Base-by-base conservation (phyloP, 2,329 filamentous ascomycete species). In the Stemphylium lycopersici region DNA sequence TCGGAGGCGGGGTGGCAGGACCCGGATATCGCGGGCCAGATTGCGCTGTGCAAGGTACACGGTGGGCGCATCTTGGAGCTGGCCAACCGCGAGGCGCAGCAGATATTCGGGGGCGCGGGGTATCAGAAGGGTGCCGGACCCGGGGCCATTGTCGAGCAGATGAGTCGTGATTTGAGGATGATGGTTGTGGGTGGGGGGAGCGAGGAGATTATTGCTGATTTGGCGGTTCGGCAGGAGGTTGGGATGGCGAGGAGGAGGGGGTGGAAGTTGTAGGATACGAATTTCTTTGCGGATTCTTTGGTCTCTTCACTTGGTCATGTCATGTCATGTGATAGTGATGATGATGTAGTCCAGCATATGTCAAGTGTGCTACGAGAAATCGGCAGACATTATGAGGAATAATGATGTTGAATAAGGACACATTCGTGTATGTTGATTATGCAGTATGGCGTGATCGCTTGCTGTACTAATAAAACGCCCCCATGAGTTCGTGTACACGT, bases 161-260 rank as follows among this genome's bases (percentile, higher is more conserved):
- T 84, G 36, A 81, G 79, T 59, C 74, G 82, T 0, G 82, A 84
- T 67, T 65, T 84, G 33, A 72, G 82, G 6, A 78, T 81, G 67
- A 81, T 81, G 77, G 80, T 84, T 0, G 81, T 82, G 3, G 82
- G 81, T 11, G 73, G 73, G 10, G 82, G 82, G 0, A 83, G 81
- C 53, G 82, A 84, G 55, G 82, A 84, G 66, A 83, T 84, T 48
- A 74, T 84, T 40, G 76, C 78, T 0, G 81, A 84, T 58, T 59
- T 84, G 32, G 79, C 80, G 1, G 73, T 83, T n/a, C 76, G 78
- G 4, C 79, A 83, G 61, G 82, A 84, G 62, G 70, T 67, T 5
- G 66, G 61, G 6, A 52, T 76, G 12, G 70, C 73, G 24, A 75
- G 71, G 65, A 75, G 69, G 58, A 68, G 77, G 56, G 78, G 78